A percentile compares a stretch with the other conserved stretches of the same genome.
phyloP scores from a whole-genome alignment of 129 eudicot genomes.

The Arctium lappa region DNA sequence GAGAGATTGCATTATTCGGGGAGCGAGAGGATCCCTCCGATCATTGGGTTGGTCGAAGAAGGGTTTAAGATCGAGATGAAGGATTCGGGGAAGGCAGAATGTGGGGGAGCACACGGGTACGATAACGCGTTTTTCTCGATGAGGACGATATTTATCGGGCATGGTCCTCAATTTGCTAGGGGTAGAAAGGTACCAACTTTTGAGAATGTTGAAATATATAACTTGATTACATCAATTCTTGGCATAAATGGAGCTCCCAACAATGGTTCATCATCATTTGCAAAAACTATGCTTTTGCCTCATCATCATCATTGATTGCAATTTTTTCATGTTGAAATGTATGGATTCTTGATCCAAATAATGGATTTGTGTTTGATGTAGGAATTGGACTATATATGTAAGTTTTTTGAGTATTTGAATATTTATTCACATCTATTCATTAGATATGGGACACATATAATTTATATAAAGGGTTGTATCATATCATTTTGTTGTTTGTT shows the following conservation, averaged over 20 bases:
- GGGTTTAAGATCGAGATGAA: constrained; percentile 60
- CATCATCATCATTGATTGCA: constrained; percentile 14
- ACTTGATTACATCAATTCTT: constrained; percentile 53
- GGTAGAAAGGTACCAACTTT: constrained; percentile 71
- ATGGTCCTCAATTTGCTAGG: constrained; percentile 65
- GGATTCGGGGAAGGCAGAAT: constrained; percentile 39
- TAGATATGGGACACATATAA: no score
- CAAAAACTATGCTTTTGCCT: constrained; percentile 43
- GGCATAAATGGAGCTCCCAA: constrained; percentile 59
- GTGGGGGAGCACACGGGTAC: constrained; percentile 86
- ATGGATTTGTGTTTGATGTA: background rate
- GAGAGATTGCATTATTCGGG: constrained; percentile 62
- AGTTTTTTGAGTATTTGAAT: background rate
- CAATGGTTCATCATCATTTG: constrained; percentile 55
- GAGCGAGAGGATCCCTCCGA: constrained; percentile 65
- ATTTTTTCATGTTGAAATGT: background rate
- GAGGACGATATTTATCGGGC: constrained; percentile 70
- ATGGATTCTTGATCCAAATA: background rate
- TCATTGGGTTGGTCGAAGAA: constrained; percentile 59
- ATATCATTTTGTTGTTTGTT: background rate
- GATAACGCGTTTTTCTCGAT: constrained; percentile 70
- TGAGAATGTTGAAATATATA: constrained; percentile 73
- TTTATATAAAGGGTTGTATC: background rate
- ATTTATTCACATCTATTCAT: background rate
- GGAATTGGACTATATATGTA: background rate